Conservation (phyloP, 352 stramenopile species). For the Phytopythium delawarense region DNA sequence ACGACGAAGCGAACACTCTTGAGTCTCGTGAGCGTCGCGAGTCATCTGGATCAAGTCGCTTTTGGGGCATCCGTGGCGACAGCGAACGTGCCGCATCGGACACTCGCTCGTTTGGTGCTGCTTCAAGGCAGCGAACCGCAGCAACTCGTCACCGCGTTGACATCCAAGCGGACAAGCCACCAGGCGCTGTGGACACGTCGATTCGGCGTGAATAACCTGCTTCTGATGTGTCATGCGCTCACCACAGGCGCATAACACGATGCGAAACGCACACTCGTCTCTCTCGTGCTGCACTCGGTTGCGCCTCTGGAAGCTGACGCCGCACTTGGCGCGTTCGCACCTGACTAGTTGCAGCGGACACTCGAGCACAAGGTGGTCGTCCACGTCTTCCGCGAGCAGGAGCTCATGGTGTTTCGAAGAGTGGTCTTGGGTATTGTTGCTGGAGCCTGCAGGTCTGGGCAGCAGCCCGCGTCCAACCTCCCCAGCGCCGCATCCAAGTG, state of each 20-base stretch:
- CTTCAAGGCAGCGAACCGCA: slow-evolving; percentile 42
- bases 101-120: slow-evolving; percentile 44
- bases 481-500: slow-evolving; percentile 9
- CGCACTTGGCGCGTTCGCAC: slow-evolving; percentile 55
- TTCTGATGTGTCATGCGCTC: slow-evolving; percentile 56
- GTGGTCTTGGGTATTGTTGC: slow-evolving; percentile 19
- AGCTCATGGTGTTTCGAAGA: slow-evolving; percentile 11
- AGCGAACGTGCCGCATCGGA: slow-evolving; percentile 45
- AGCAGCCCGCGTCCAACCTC: slow-evolving; percentile 12
- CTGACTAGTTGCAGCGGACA: slow-evolving; percentile 36
- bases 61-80: slow-evolving; percentile 56
- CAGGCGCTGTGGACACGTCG: slow-evolving; percentile 40
- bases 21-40: slow-evolving; percentile 41
- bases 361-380: slow-evolving; percentile 22
- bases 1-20: slow-evolving; percentile 38
- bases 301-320: slow-evolving; percentile 12
- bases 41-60: slow-evolving; percentile 36
- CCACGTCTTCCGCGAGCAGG: slow-evolving; percentile 50
- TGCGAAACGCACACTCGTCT: slow-evolving; percentile 41
- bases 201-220: slow-evolving; percentile 33
- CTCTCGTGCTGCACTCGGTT: slow-evolving; percentile 24
- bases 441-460: slow-evolving; percentile 12
- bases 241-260: slow-evolving; percentile 45
- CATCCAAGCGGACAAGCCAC: slow-evolving; percentile 54
- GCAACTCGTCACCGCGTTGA: neutral